Evolutionary conservation across 495 filamentous ascomycete species (phyloP), one percentile per base, ranked within the genome.

Genomic region (Cairneyella variabilis): DNA sequence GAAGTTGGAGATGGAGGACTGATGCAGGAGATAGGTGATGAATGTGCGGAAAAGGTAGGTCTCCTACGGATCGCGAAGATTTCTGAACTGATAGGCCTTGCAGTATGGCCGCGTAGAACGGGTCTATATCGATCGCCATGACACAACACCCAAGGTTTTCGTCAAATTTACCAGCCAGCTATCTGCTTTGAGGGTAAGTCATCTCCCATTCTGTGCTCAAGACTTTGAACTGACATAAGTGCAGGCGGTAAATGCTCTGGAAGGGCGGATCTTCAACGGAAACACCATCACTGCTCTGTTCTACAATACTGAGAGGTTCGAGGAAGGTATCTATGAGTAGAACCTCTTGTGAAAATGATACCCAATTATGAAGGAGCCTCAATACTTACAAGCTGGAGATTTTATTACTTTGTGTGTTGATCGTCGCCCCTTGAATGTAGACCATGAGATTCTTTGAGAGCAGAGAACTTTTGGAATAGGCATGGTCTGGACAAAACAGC

Each of bases 11-110:
- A 64, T 49, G 85, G 85, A 11, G 88, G 85, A 0, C 65, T 98
- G 57, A 80, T 89, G 60, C 91, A 96, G 69, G 90, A 97, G 69
- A 95, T 98, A 65, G 93, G 93, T 17, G 89, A 95, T 53, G 89
- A 93, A 67, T 97, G 92, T 68, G 80, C 81, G 36, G 79, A 88
- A 42, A 88, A 91, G 79, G 79, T 83, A 58, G 45, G 71, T 59
- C n/a, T n/a, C n/a, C n/a, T n/a, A n/a, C n/a, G n/a, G n/a, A n/a
- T n/a, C n/a, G n/a, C n/a, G n/a, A n/a, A n/a, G n/a, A n/a, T n/a
- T n/a, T n/a, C n/a, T n/a, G n/a, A n/a, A n/a, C n/a, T n/a, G n/a
- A n/a, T n/a, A n/a, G n/a, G n/a, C n/a, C n/a, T n/a, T n/a, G 12
- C 34, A 85, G 78, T 98, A 96, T 66, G 93, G 93, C 9, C 76